Evolutionary conservation across 2,329 filamentous ascomycete species (phyloP), one percentile per base, ranked within the genome.

Genomic region (Claviceps sp.): DNA sequence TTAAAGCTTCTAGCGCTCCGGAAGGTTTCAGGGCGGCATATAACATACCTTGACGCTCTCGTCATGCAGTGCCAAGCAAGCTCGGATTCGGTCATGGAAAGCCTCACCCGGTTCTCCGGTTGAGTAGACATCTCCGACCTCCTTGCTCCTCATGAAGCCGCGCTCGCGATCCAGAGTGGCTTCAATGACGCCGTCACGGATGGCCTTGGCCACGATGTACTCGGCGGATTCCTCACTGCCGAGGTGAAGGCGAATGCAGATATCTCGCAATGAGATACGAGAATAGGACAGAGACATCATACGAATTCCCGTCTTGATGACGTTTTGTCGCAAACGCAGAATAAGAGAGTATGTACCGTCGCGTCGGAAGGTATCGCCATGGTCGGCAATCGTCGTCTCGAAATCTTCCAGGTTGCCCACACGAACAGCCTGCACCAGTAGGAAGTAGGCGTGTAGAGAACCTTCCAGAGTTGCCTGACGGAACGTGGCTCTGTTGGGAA

Each of bases 231-330:
- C 93, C 67, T 98, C 93, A 60, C 87, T 95, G 58, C 93, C 89
- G 9, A 98, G 76, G 50, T 94, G 89, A 49, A 98, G 77, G 47
- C 93, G 87, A 54, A 97, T 89, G 72, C 93, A 98, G 60, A 98
- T 98, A 65, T 98, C 93, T 54, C 93, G 85, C 52, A 98, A 79
- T 1, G 91, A 96, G 63, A 98, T 98, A 56, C 91, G 87, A 54
- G 91, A 95, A 74, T 98, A 98, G 20, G 90, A 95, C 57, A 98
- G 76, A 42, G 91, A 97, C 81, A 98, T 95, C 89, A 97, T 96
- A 60, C 93, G 89, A 57, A 98, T 95, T 59, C 93, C 93, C 3
- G 93, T 98, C 77, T 95, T 95, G 81, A 98, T 97, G 64, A 98
- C 93, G 65, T 98, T 98, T 71, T 98, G 93, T 61, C 93, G 84